These are phyloP conservation scores for Microbotryum lychnidis-dioicae DNA, from an alignment of 1,284 basidiomycete genomes.

Conservation along the genomic window DNA sequence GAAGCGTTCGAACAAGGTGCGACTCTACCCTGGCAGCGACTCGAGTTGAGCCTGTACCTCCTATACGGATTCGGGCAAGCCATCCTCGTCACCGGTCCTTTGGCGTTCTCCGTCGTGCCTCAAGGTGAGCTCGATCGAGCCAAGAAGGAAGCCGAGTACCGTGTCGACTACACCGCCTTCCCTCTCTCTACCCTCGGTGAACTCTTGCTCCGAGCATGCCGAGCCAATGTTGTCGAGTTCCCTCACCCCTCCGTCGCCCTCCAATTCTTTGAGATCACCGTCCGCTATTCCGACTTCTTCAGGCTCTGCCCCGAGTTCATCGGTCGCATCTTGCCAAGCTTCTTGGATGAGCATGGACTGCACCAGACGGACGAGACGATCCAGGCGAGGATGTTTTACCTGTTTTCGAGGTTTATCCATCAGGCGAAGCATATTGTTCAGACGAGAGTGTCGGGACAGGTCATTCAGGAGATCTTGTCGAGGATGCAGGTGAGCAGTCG, in stretches of 20 bases:
- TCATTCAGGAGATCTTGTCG: constrained; percentile 63
- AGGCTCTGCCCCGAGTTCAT: constrained; percentile 81
- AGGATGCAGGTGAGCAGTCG: constrained; percentile 51
- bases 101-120: constrained; percentile 31
- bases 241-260: constrained; percentile 81
- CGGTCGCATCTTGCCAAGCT: constrained; percentile 74
- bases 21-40: constrained; percentile 79
- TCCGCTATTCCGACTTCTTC: constrained; percentile 94
- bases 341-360: constrained; percentile 76
- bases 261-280: constrained; percentile 87
- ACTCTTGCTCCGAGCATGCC: constrained; percentile 73
- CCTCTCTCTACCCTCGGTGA: constrained; percentile 86
- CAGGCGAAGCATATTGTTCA: constrained; percentile 71
- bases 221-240: constrained; percentile 72
- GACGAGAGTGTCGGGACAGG: constrained; percentile 47
- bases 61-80: constrained; percentile 60
- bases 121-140: constrained; percentile 22
- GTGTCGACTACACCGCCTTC: constrained; percentile 69
- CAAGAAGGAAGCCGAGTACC: constrained; percentile 32
- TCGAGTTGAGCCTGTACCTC: constrained; percentile 83
- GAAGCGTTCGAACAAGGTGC: constrained; percentile 51
- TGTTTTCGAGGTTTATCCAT: constrained; percentile 88
- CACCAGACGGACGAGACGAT: constrained; percentile 68
- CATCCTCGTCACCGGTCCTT: constrained; percentile 21
- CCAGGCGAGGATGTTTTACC: constrained; percentile 76